Evolutionary conservation across 257 asterid genomes (phyloP).

Genomic region (Avicennia marina): DNA sequence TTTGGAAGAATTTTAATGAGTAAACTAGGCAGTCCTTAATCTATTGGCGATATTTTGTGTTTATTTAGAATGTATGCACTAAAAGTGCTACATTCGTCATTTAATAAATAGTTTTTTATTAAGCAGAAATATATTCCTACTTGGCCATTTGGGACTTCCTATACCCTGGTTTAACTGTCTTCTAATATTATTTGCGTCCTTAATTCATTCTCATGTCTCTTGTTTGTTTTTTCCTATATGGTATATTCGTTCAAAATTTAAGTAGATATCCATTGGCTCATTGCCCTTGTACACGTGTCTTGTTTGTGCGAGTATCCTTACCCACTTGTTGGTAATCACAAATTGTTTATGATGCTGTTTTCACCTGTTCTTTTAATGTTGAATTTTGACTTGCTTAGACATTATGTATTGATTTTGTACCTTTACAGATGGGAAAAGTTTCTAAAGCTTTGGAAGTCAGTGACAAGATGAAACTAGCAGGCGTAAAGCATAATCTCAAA

Average conservation of each 20-base stretch:
- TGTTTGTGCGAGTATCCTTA: not conserved
- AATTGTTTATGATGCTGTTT: not conserved
- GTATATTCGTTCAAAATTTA: not conserved
- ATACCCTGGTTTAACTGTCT: not conserved
- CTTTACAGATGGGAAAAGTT: constrained; percentile 65
- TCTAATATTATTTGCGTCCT: not conserved
- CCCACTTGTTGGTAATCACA: too few relatives aligned
- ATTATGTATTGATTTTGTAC: constrained; percentile 5
- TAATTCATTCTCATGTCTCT: not conserved
- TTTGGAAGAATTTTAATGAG: too few relatives aligned
- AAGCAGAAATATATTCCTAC: not conserved
- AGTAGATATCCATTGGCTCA: too few relatives aligned
- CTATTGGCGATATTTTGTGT: too few relatives aligned
- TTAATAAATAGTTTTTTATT: not conserved
- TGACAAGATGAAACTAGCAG: constrained; percentile 66
- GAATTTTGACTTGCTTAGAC: constrained; percentile 3
- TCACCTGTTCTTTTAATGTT: constrained; percentile 3
- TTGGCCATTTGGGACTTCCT: not conserved
- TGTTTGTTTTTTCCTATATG: not conserved
- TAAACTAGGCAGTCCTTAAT: too few relatives aligned
- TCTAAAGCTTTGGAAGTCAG: constrained; percentile 84
- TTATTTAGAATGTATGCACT: not conserved
- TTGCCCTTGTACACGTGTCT: not conserved
- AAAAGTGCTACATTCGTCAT: not conserved
- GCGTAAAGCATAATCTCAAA: constrained; percentile 83